Base-by-base conservation (phyloP, 345 rosid genomes). In the Heritiera fomes region DNA sequence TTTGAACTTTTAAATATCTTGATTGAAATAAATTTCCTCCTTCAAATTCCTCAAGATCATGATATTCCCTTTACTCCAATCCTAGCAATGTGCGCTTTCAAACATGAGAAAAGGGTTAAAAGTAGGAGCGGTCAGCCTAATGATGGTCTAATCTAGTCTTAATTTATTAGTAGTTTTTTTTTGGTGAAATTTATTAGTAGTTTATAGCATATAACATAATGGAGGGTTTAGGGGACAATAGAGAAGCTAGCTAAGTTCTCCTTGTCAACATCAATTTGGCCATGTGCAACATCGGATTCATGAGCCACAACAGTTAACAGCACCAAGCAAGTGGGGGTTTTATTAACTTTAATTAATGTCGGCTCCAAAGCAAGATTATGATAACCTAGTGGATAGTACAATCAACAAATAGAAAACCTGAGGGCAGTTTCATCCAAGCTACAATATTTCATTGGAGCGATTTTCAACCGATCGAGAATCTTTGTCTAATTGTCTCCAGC, bases 321-420 rank as follows among this genome's bases (percentile, higher is more conserved):
- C 82, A 74, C 71, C 81, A 61, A 46, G 72, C 83, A 78, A 79
- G 88, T 81, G 86, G 28, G 28, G 88, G 75, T 28, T 71, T 71
- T 55, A 17, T 53, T 71, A 62, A 46, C 79, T 83, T 77, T 83
- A 77, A 52, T 77, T 83, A 77, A 52, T 61, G 86, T 74, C 82
- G 80, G 84, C 62, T 20, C 13, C 52, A 78, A 81, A 63, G 49
- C 28, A 72, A 53, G 65, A 60, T 15, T 72, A 46, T 17, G 59
- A 65, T 55, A 73, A 61, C 65, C 38, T 32, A 71, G 28, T 18
- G 49, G 10, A 47, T 53, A 28, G 45, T 50, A n/a, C 64, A 30
- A 62, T 34, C 68, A 15, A 46, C 75, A 17, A 62, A 64, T 75
- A 38, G 74, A 67, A 67, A 50, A 40, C 32, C 53, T 14, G 43